Evolutionary conservation across 2,329 filamentous ascomycete species (phyloP).

Genomic region (Diplodia corticola): DNA sequence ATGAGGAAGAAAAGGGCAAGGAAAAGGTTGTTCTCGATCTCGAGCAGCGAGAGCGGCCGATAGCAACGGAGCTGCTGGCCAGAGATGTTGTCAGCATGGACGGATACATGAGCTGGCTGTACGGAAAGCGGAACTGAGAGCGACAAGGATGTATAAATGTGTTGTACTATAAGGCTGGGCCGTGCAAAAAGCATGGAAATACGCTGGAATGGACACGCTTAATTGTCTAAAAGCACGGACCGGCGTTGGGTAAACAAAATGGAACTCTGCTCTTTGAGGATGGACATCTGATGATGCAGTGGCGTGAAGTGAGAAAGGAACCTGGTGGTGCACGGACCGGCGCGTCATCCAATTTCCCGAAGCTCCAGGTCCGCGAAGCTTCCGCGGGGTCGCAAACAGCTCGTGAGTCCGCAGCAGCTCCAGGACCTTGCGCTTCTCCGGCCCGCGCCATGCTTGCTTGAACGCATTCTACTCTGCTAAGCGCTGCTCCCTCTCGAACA

Average conservation of each 20-base stretch:
- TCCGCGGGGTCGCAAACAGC: conserved; percentile 8
- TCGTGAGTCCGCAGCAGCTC: not conserved
- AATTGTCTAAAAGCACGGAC: not conserved
- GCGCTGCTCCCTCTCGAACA: not conserved
- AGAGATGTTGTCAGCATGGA: not conserved
- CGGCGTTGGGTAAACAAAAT: not conserved
- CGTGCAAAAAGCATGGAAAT: not conserved
- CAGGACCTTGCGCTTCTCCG: not conserved
- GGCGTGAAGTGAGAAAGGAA: no score
- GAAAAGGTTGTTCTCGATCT: conserved; percentile 6
- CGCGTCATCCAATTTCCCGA: not conserved
- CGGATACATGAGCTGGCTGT: conserved; percentile 18
- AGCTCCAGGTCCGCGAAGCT: not conserved
- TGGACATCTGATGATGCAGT: not conserved
- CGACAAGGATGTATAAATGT: not conserved
- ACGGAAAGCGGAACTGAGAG: not conserved
- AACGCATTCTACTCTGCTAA: not conserved
- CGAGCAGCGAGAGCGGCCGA: not conserved
- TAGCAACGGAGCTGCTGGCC: not conserved
- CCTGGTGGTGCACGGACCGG: not conserved
- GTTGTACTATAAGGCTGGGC: not conserved
- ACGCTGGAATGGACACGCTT: not conserved
- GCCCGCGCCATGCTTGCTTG: not conserved
- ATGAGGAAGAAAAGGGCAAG: conserved; percentile 36
- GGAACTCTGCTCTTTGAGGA: not conserved